Percentiles rank a stretch among this genome's conserved stretches.
Conservation (phyloP, 495 filamentous ascomycete species). For the Xanthoparmelia taractica region DNA sequence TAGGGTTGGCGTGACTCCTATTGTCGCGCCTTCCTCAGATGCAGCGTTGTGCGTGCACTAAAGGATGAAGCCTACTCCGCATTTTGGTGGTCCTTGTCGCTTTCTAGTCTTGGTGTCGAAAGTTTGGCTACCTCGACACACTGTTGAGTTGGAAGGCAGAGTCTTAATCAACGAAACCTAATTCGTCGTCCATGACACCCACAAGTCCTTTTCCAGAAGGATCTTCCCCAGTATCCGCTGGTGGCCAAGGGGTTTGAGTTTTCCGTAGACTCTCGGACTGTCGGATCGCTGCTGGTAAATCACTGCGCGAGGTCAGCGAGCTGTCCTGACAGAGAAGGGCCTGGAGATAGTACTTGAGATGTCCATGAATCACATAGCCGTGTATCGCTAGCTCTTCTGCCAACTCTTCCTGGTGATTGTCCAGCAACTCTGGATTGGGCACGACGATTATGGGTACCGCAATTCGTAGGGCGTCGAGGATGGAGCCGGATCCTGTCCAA, state of each 20-base stretch:
- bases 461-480: constrained; percentile 67
- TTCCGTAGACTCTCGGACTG: constrained; percentile 38
- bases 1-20: background rate
- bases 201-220: constrained; percentile 35
- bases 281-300: constrained; percentile 39
- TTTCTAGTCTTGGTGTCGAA: background rate
- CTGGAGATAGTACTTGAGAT: constrained; percentile 47
- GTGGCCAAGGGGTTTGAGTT: constrained; percentile 42
- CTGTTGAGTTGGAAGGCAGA: background rate
- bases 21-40: background rate
- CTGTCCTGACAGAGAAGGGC: background rate
- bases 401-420: constrained; percentile 87
- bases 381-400: constrained; percentile 61
- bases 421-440: constrained; percentile 72
- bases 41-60: background rate
- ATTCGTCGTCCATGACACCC: constrained; percentile 49
- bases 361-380: constrained; percentile 61
- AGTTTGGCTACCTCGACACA: background rate
- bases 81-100: background rate
- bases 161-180: constrained; percentile 48
- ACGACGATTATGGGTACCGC: constrained; percentile 71
- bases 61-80: background rate
- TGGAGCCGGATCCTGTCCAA: constrained; percentile 71
- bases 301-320: constrained; percentile 28
- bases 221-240: constrained; percentile 36